A percentile compares a stretch with the other conserved stretches of the same genome.
These are phyloP conservation scores for Apiospora marii DNA, from an alignment of 2,329 filamentous ascomycete species.

Conservation along the genomic window DNA sequence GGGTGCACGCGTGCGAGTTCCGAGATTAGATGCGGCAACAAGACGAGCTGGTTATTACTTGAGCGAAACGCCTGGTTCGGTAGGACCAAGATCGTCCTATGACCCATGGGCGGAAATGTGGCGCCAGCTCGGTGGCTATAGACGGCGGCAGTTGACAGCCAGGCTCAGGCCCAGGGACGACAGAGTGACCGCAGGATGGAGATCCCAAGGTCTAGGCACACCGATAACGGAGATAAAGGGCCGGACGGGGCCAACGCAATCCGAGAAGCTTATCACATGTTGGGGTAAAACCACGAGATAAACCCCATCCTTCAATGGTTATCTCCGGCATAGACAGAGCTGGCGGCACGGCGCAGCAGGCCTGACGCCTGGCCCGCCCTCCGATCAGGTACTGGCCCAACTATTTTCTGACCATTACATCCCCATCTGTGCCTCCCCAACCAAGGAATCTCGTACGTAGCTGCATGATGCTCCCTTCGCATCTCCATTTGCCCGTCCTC, in stretches of 20 bases:
- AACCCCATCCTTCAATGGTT: constrained; percentile 17
- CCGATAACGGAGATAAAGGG: constrained; percentile 29
- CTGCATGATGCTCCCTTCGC: not conserved
- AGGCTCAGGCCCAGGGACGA: not conserved
- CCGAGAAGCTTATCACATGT: constrained; percentile 25
- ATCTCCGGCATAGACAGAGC: not conserved
- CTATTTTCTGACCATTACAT: not conserved
- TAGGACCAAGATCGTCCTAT: not conserved
- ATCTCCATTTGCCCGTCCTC: not conserved
- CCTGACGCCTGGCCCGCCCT: not conserved
- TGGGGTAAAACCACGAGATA: constrained; percentile 18
- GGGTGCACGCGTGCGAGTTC: not conserved
- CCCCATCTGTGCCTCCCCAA: not conserved
- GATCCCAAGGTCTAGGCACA: not conserved
- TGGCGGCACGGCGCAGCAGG: not conserved
- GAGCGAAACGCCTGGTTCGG: constrained; percentile 10
- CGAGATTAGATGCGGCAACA: not conserved
- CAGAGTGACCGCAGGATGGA: not conserved
- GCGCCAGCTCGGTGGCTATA: constrained; percentile 5
- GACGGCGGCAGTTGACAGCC: constrained; percentile 3
- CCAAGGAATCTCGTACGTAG: not conserved
- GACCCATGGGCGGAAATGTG: constrained; percentile 15
- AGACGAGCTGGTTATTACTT: constrained; percentile 25
- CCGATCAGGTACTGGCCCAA: not conserved
- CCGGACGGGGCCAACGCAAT: not conserved